Base-by-base conservation (phyloP, 108 stramenopile species). In the Mayamaea pseudoterrestris region DNA sequence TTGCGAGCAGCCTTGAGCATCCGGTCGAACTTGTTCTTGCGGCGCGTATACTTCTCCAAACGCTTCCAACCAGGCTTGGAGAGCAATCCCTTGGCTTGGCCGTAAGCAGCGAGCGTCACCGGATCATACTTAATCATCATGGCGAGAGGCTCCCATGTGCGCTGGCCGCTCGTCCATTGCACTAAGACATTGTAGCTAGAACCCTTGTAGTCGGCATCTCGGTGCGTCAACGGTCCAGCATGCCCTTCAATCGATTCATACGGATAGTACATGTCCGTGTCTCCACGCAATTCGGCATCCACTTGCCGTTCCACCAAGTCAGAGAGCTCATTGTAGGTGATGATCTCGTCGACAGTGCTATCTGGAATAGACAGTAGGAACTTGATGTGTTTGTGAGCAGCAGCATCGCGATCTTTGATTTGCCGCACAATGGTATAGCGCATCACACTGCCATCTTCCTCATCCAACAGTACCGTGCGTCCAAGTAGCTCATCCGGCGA, bases 21-120 rank as follows among this genome's bases (percentile, higher is more conserved):
- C 13, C 55, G 29, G 2, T 35, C 27, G 24, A 49, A 16, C 7
- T 31, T 24, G 31, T 63, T 57, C 14, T 25, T 7, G 21, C 28
- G 57, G 24, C 41, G 36, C 14, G 49, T 46, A 16, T 23, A 16
- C 5, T 16, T 17, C 22, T 56, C 42, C 14, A 70, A 59, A n/a
- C 61, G 43, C 43, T 53, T 61, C 69, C 69, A 71, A 14, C 69
- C 69, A n/a, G 60, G 51, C 12, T 18, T 16, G 18, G 65, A 41
- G 5, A 71, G 45, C 14, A 71, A 30, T 7, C 39, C 36, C 17
- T 71, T 50, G 3, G 65, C 50, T n/a, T 28, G 25, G 7, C 49
- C 63, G 41, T 71, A 71, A 14, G 57, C 46, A 8, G 64, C 63
- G n/a, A 34, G 37, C 5, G 69, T 55, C 16, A 65, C 63, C 0